Base-by-base conservation (phyloP, 2,329 filamentous ascomycete species). In the Gaeumannomyces tritici region DNA sequence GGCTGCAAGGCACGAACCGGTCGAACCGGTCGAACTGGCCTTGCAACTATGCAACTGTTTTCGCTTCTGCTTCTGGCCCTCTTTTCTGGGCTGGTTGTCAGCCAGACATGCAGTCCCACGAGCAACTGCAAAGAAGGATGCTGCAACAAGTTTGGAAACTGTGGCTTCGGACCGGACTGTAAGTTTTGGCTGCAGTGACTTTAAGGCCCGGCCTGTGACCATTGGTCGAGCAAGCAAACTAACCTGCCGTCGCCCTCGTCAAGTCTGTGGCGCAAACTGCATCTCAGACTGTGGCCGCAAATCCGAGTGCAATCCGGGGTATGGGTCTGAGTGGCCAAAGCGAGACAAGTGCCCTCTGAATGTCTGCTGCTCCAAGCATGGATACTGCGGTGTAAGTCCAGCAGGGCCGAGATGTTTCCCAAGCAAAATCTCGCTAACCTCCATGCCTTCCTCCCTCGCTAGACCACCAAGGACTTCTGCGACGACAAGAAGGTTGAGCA, bases 281-380 rank as follows among this genome's bases (percentile, higher is more conserved):
- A 66, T 66, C 26, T 67, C 67, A 15, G 65, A 62, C 27, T 75
- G 73, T 26, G 47, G 65, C 28, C 58, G 63, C 31, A 71, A 71
- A 27, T 62, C 65, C 0, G 68, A 72, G 27, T 74, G 73, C 56
- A 66, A 74, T 29, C 71, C 72, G 4, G 62, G 70, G 3, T 71
- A 66, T 65, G 71, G 70, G 0, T 31, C 62, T 2, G 55, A 70
- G 54, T 73, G 65, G 35, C 61, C 66, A 28, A 58, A 63, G 24
- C 33, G 63, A 2, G 35, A 61, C 26, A 66, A 61, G n/a, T 76
- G 74, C 59, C 74, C 73, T 0, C 66, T 75, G 0, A 73, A 75
- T 18, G 74, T 75, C 0, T 77, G 75, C 66, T 76, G 74, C 57
- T 68, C 64, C 26, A 62, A 71, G 15, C 72, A 51, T 29, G 59